Evolutionary conservation across 441 rosid species (phyloP).

Genomic region (Biscutella laevigata): DNA sequence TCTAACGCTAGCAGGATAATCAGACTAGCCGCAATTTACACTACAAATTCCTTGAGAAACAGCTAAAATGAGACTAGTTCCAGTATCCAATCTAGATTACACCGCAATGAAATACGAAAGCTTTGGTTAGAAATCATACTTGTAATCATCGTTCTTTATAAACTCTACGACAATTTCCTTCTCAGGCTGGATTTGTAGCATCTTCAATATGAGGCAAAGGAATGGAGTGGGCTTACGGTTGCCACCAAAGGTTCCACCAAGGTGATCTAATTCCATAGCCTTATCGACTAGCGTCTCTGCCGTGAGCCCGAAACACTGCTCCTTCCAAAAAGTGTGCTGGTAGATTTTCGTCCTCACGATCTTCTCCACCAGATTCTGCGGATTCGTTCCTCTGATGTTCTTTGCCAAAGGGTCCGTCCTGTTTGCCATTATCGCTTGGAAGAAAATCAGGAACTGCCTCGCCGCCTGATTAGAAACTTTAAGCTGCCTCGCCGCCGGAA

Average conservation of each 20-base stretch:
- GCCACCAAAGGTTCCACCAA: slow-evolving; percentile 84
- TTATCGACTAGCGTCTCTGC: slow-evolving; percentile 94
- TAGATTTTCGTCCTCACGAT: slow-evolving; percentile 75
- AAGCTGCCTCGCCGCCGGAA: background rate
- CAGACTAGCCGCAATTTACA: background rate
- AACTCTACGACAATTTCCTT: slow-evolving; percentile 91
- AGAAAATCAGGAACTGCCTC: background rate
- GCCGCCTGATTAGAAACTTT: background rate
- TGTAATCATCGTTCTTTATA: slow-evolving; percentile 89
- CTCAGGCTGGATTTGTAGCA: slow-evolving; percentile 96
- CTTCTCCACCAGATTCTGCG: slow-evolving; percentile 87
- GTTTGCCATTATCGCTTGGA: slow-evolving; percentile 55
- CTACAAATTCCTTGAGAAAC: background rate
- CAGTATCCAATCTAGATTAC: background rate
- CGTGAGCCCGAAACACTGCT: slow-evolving; percentile 84
- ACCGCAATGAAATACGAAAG: background rate
- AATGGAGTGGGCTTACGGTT: slow-evolving; percentile 86
- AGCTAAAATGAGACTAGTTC: background rate
- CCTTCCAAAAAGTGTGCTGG: slow-evolving; percentile 91
- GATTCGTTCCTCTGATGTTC: slow-evolving; percentile 87
- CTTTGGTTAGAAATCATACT: slow-evolving; percentile 29
- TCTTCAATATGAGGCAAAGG: slow-evolving; percentile 76
- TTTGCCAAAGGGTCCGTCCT: slow-evolving; percentile 83
- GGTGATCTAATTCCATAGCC: slow-evolving; percentile 92
- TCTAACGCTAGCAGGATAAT: background rate